Conservation (phyloP, 805 yeast species). For the Candida andamanensis region DNA sequence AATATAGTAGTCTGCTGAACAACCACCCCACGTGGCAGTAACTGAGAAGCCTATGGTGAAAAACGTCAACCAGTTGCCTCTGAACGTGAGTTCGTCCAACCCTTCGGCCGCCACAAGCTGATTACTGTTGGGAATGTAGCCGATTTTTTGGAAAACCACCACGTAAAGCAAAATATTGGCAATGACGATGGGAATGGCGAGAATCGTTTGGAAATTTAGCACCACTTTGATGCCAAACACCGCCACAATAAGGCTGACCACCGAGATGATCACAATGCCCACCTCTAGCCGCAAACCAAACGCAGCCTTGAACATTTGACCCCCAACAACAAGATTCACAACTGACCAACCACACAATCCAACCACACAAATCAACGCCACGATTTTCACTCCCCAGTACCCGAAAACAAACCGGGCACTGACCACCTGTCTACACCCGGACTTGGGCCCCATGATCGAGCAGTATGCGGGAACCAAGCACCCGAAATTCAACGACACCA, state of each 20-base stretch:
- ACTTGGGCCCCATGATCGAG: constrained; percentile 33
- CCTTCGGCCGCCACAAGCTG: constrained; percentile 15
- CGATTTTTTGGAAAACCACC: constrained; percentile 22
- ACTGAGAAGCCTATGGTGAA: constrained; percentile 33
- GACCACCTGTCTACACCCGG: constrained; percentile 36
- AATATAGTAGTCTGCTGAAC: constrained; percentile 31
- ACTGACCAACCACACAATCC: constrained; percentile 37
- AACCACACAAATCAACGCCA: constrained; percentile 25
- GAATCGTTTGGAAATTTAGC: constrained; percentile 22
- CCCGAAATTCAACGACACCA: constrained; percentile 25
- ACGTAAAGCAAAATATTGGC: constrained; percentile 27
- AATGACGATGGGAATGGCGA: constrained; percentile 26
- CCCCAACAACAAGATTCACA: constrained; percentile 34
- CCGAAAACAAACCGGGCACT: constrained; percentile 33
- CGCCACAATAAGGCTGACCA: constrained; percentile 24
- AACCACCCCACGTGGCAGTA: constrained; percentile 32
- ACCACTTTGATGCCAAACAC: constrained; percentile 29
- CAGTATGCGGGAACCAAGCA: constrained; percentile 35
- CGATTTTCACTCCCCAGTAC: constrained; percentile 29
- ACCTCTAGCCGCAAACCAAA: constrained; percentile 22
- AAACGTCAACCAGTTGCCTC: constrained; percentile 32
- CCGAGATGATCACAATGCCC: constrained; percentile 26
- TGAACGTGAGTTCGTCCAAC: constrained; percentile 12
- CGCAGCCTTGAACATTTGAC: constrained; percentile 26
- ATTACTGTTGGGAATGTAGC: constrained; percentile 17